Percentiles rank a stretch among this genome's conserved stretches.
phyloP scores from a whole-genome alignment of 371 early-diverging fungal species.

The Rhizopus arrhizus region DNA sequence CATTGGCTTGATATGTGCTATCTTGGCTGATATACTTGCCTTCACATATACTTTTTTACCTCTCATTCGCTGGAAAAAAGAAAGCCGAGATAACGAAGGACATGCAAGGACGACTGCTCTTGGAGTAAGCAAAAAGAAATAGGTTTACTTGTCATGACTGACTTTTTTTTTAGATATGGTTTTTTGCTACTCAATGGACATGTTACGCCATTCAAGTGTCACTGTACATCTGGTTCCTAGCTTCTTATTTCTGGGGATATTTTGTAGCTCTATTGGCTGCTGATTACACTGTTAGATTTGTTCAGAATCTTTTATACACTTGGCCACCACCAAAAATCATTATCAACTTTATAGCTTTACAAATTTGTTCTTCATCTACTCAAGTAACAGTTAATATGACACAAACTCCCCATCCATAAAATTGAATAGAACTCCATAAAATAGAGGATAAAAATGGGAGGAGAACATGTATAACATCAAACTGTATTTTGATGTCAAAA shows the following conservation, averaged over 20 bases:
- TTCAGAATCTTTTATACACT: constrained; percentile 22
- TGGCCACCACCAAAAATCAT: constrained; percentile 24
- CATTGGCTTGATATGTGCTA: constrained; percentile 4
- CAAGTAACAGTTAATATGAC: no score
- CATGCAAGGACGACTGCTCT: constrained; percentile 20
- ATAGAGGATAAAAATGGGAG: no score
- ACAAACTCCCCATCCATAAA: no score
- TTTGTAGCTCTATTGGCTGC: constrained; percentile 10
- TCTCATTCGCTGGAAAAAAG: constrained; percentile 18
- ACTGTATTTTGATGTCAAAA: no score
- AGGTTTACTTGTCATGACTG: no score
- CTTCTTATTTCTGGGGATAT: constrained; percentile 7
- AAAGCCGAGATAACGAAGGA: constrained; percentile 8
- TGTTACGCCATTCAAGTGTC: constrained; percentile 14
- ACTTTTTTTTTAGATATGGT: constrained; percentile 16
- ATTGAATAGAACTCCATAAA: no score
- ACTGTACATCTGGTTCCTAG: constrained; percentile 23
- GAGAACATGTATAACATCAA: no score
- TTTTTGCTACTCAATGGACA: constrained; percentile 13
- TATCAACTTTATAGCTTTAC: not conserved
- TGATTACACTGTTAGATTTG: constrained; percentile 17
- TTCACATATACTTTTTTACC: constrained; percentile 25
- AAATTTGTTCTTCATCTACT: no score
- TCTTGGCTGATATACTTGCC: constrained; percentile 4
- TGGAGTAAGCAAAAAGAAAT: constrained; percentile 9